Evolutionary conservation across 805 yeast species (phyloP).

Genomic region (Kuraishia floccosa): DNA sequence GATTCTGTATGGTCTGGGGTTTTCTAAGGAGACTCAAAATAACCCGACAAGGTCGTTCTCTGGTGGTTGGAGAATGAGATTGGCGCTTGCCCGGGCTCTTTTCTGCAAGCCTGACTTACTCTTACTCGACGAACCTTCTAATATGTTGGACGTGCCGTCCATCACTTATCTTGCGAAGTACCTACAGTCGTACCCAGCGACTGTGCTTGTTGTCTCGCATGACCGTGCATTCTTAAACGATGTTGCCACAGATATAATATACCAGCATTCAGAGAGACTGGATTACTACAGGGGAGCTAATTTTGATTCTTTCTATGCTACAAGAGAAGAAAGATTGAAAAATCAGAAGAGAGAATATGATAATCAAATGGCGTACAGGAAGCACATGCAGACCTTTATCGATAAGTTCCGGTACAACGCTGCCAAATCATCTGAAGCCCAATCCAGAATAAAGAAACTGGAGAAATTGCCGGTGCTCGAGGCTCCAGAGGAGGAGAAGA

Average conservation of each 20-base stretch:
- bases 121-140: constrained; percentile 95
- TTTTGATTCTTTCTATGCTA: constrained; percentile 85
- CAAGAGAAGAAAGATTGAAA: constrained; percentile 92
- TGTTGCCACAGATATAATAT: constrained; percentile 96
- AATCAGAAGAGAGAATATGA: constrained; percentile 92
- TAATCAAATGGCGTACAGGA: constrained; percentile 91
- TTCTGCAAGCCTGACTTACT: constrained; percentile 94
- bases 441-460: constrained; percentile 91
- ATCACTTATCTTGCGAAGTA: constrained; percentile 88
- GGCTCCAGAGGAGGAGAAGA: constrained; percentile 88
- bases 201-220: constrained; percentile 93
- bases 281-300: constrained; percentile 93
- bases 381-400: constrained; percentile 87
- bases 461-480: constrained; percentile 90
- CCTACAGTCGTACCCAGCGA: constrained; percentile 80
- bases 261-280: constrained; percentile 93
- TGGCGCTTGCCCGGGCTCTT: constrained; percentile 94
- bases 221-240: constrained; percentile 96
- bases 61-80: constrained; percentile 99
- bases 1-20: constrained; percentile 86
- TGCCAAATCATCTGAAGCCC: constrained; percentile 95
- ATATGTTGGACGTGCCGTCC: constrained; percentile 99
- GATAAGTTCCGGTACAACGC: constrained; percentile 97
- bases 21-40: constrained; percentile 76
- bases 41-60: constrained; percentile 84